Evolutionary conservation across 805 yeast genomes (phyloP).

Genomic region (Teunomyces lycoperdinae): DNA sequence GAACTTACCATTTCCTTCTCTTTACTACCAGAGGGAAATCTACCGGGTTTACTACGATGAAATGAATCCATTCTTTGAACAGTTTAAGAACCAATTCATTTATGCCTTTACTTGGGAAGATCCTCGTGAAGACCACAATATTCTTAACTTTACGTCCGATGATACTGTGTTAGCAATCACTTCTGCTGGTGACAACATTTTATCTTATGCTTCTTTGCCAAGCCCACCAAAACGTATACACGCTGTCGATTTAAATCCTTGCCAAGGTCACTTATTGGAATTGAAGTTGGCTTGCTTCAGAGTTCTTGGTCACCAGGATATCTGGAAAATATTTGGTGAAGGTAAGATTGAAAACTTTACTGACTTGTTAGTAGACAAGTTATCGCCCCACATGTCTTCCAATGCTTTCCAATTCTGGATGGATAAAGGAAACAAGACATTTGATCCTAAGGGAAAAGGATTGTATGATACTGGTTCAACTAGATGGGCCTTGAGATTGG

Average conservation of each 20-base stretch:
- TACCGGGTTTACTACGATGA: slow-evolving; percentile 84
- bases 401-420: slow-evolving; percentile 82
- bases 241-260: slow-evolving; percentile 82
- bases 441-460: slow-evolving; percentile 54
- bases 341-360: slow-evolving; percentile 57
- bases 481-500: slow-evolving; percentile 78
- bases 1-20: slow-evolving; percentile 74
- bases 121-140: slow-evolving; percentile 73
- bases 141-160: slow-evolving; percentile 55
- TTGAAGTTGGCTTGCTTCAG: slow-evolving; percentile 72
- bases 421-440: slow-evolving; percentile 58
- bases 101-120: slow-evolving; percentile 93
- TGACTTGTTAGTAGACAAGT: slow-evolving; percentile 45
- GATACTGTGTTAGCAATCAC: slow-evolving; percentile 82
- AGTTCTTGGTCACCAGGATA: slow-evolving; percentile 49
- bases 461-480: slow-evolving; percentile 76
- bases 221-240: slow-evolving; percentile 75
- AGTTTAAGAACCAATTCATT: slow-evolving; percentile 75
- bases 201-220: slow-evolving; percentile 69
- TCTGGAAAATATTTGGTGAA: slow-evolving; percentile 76
- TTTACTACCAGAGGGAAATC: slow-evolving; percentile 72
- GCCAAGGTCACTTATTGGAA: slow-evolving; percentile 78
- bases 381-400: slow-evolving; percentile 72
- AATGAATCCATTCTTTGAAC: slow-evolving; percentile 60
- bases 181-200: slow-evolving; percentile 81